phyloP scores from a whole-genome alignment of 306 rosid genomes.

The Lathyrus tuberosus region DNA sequence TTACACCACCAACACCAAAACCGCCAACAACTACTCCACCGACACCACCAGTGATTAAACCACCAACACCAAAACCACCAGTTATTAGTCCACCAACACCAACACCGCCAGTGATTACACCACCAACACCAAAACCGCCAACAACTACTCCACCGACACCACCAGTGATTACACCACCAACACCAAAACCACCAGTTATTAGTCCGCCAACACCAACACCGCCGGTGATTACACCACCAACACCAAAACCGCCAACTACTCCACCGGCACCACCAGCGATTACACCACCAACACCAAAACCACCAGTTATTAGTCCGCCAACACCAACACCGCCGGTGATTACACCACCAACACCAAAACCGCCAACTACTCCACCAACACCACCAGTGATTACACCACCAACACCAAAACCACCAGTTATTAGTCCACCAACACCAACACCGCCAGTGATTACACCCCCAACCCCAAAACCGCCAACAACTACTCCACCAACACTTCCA shows the following conservation, averaged over 20 bases:
- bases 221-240: slow-evolving; percentile 10
- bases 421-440: slow-evolving; percentile 14
- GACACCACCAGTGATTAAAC: slow-evolving; percentile 25
- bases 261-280: neutral
- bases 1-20: neutral
- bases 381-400: slow-evolving; percentile 43
- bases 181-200: slow-evolving; percentile 45
- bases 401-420: slow-evolving; percentile 30
- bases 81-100: slow-evolving; percentile 5
- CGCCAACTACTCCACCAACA: slow-evolving; percentile 24
- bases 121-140: slow-evolving; percentile 34
- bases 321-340: slow-evolving; percentile 20
- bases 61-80: slow-evolving; percentile 38
- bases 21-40: slow-evolving; percentile 44
- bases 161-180: slow-evolving; percentile 43
- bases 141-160: neutral
- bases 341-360: neutral
- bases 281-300: slow-evolving; percentile 40
- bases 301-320: neutral
- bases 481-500: slow-evolving; percentile 26
- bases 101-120: slow-evolving; percentile 10
- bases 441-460: slow-evolving; percentile 41
- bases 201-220: slow-evolving; percentile 34
- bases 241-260: neutral
- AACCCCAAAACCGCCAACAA: slow-evolving; percentile 46